Base-by-base conservation (phyloP, 2,329 filamentous ascomycete species). In the Elsinoe necatrix region DNA sequence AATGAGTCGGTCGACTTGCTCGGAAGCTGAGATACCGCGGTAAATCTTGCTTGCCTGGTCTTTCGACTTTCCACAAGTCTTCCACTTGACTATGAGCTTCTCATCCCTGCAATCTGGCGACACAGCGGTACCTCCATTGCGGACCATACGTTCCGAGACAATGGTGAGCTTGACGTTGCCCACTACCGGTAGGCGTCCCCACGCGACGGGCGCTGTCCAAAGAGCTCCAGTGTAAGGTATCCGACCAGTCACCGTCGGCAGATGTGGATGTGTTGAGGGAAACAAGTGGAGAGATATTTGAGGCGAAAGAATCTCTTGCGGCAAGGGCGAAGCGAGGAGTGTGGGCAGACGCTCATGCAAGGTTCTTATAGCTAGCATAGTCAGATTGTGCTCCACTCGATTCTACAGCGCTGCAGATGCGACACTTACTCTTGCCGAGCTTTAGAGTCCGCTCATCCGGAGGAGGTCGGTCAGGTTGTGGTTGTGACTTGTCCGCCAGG, bases 121-220 rank as follows among this genome's bases (percentile, higher is more conserved):
- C 2, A 71, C 68, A 5, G 67, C 61, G 14, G 62, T 67, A 39
- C 71, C 79, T 71, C 66, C 78, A 59, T 81, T 80, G 57, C 72
- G 70, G 14, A 86, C 82, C 80, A 98, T 93, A 63, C 92, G 87
- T 75, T 95, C 91, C 11, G 88, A 92, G 16, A 95, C 72, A 54
- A 98, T 93, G 64, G 89, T 84, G 9, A 98, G 80, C 63, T 84
- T 85, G 43, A 96, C 89, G 66, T 95, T 95, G 62, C 92, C 91
- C 29, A 96, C 80, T 18, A 97, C 82, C 1, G 93, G 93, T 1
- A 98, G 80, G 25, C 88, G 83, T 66, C 95, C 95, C 93, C 93
- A 98, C 27, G 91, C 92, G 54, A 98, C 86, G 0, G 93, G 93
- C 0, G 91, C 90, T 0, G 93, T 96, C 91, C 91, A 97, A 35